These are phyloP conservation scores for Pseudogymnoascus sp. DNA, from an alignment of 2,329 filamentous ascomycete genomes.

Conservation along the genomic window DNA sequence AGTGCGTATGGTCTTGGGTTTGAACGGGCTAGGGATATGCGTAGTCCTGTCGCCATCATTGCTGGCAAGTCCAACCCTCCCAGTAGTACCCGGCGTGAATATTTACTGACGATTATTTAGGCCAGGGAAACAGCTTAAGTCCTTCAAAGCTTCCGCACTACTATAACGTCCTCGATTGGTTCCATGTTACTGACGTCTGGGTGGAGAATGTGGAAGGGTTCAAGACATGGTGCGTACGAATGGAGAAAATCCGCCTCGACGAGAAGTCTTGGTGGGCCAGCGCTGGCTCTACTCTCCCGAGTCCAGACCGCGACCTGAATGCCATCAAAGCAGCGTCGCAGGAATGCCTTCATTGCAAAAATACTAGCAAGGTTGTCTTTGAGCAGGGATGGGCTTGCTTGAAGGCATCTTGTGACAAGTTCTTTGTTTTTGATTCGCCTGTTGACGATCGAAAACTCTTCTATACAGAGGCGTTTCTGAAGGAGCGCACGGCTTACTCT, in stretches of 20 bases:
- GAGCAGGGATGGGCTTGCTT: slow-evolving; percentile 53
- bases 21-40: slow-evolving; percentile 37
- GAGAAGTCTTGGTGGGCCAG: slow-evolving; percentile 53
- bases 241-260: slow-evolving; percentile 53
- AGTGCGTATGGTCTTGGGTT: slow-evolving; percentile 34
- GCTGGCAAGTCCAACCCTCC: slow-evolving; percentile 37
- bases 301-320: slow-evolving; percentile 24
- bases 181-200: slow-evolving; percentile 64
- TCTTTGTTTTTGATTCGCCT: slow-evolving; percentile 37
- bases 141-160: slow-evolving; percentile 45
- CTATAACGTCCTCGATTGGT: slow-evolving; percentile 62
- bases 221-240: slow-evolving; percentile 46
- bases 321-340: slow-evolving; percentile 17
- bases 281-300: slow-evolving; percentile 25
- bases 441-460: slow-evolving; percentile 29
- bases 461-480: slow-evolving; percentile 53
- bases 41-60: slow-evolving; percentile 47
- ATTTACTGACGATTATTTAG: slow-evolving; percentile 29
- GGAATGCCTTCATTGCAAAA: slow-evolving; percentile 36
- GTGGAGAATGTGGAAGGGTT: slow-evolving; percentile 42
- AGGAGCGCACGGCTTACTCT: slow-evolving; percentile 42
- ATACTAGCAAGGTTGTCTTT: slow-evolving; percentile 33
- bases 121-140: slow-evolving; percentile 42
- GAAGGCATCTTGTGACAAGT: slow-evolving; percentile 40
- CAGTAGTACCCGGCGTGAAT: neutral